Evolutionary conservation across 768 basidiomycete species (phyloP), one percentile per base, ranked within the genome.

Genomic region (Suillus lakei): DNA sequence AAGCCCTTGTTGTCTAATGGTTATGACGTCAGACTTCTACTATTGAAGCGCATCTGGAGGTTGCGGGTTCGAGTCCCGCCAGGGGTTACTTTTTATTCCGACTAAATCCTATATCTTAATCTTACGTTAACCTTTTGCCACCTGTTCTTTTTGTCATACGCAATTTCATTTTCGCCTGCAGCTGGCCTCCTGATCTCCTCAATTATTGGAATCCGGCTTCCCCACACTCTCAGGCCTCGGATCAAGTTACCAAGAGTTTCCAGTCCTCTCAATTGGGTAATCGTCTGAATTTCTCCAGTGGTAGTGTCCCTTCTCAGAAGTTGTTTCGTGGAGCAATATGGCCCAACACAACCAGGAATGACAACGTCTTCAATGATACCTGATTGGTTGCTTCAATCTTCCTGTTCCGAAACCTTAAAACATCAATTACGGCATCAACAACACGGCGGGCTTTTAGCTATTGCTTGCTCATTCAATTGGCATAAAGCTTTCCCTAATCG

Each of bases 1-100:
- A 72, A 68, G 90, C 89, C 89, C 90, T 84, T 84, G 86, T 91
- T 89, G 90, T 91, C 89, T 91, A 91, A 91, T 91, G 90, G 90
- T 82, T 89, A 91, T 91, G 90, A 91, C 90, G 90, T 91, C 90
- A 91, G 90, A 91, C 90, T 91, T 91, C 90, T 91, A 89, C 64
- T 6, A 28, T 18, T 62, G 26, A 32, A 62, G 55, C 36, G 38
- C 6, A 88, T 91, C 89, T 91, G 89, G 88, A 90, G 90, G 89
- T 86, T 91, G 88, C 86, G 89, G 84, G 90, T 91, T 91, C 90
- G 90, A 91, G 83, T 90, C 90, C 85, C 88, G 87, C 88, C 86
- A 84, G 89, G 89, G 88, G 90, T 88, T 85, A 64, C 10, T 12
- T 71, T 71, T 41, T 58, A 21, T 54, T 32, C 12, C 16, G 13